Evolutionary conservation across 768 basidiomycete species (phyloP).

Genomic region (Mycena capillaripes): DNA sequence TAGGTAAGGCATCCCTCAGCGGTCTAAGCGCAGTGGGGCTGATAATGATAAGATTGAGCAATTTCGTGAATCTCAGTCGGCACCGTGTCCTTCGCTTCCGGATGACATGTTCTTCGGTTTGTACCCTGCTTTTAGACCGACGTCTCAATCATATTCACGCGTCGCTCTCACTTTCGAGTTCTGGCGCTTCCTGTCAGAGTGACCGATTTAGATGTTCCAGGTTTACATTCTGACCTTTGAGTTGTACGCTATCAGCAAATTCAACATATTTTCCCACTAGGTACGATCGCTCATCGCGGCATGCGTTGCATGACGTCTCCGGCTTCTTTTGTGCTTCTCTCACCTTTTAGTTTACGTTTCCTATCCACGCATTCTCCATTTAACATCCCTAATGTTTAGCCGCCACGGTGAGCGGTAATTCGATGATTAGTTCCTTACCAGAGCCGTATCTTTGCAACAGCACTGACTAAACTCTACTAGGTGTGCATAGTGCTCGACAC

Average conservation of each 20-base stretch:
- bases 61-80: neutral
- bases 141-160: neutral
- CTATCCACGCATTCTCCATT: no score
- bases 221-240: neutral
- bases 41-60: neutral
- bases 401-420: no score
- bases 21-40: neutral
- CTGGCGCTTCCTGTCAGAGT: neutral
- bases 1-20: neutral
- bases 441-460: no score
- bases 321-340: no score
- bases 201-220: neutral
- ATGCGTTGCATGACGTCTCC: no score
- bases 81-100: no score
- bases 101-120: neutral
- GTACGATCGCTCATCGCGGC: no score
- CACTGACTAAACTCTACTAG: neutral
- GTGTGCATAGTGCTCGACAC: neutral
- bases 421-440: no score
- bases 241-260: no score
- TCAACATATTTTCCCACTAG: no score
- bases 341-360: no score
- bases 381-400: no score
- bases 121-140: neutral
- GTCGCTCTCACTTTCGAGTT: neutral